phyloP scores from a whole-genome alignment of 805 yeast species.

The Candida saitoana region DNA sequence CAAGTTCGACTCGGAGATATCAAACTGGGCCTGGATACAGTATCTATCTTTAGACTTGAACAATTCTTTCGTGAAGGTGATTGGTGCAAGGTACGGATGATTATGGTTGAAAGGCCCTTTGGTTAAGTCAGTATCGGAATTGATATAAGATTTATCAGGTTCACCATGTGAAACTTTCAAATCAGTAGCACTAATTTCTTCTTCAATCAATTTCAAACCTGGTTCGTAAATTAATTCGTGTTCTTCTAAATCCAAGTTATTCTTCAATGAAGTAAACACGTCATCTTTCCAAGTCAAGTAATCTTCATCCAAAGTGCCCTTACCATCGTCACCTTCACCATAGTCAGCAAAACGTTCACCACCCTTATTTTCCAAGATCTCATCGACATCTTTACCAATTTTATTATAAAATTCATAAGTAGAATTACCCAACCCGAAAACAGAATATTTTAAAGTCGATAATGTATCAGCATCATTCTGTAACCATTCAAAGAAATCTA shows the following conservation, averaged over 20 bases:
- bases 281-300: slow-evolving; percentile 88
- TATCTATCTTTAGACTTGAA: slow-evolving; percentile 62
- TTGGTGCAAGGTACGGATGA: slow-evolving; percentile 79
- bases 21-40: slow-evolving; percentile 90
- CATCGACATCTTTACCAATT: slow-evolving; percentile 61
- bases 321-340: slow-evolving; percentile 95
- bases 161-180: slow-evolving; percentile 63
- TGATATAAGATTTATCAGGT: slow-evolving; percentile 53
- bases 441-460: slow-evolving; percentile 57
- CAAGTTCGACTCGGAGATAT: slow-evolving; percentile 66
- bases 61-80: slow-evolving; percentile 60
- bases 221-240: slow-evolving; percentile 80
- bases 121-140: slow-evolving; percentile 29
- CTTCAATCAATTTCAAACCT: slow-evolving; percentile 43
- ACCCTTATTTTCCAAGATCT: slow-evolving; percentile 54
- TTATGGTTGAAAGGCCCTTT: slow-evolving; percentile 75
- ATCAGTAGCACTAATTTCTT: slow-evolving; percentile 25
- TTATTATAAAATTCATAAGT: slow-evolving; percentile 91
- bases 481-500: slow-evolving; percentile 67
- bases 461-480: slow-evolving; percentile 55
- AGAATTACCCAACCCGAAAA: slow-evolving; percentile 92
- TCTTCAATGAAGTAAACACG: slow-evolving; percentile 61
- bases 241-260: slow-evolving; percentile 66
- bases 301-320: slow-evolving; percentile 93
- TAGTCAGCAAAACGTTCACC: slow-evolving; percentile 69